Evolutionary conservation across 1,284 basidiomycete species (phyloP).

Genomic region (Psilocybe mexicana): DNA sequence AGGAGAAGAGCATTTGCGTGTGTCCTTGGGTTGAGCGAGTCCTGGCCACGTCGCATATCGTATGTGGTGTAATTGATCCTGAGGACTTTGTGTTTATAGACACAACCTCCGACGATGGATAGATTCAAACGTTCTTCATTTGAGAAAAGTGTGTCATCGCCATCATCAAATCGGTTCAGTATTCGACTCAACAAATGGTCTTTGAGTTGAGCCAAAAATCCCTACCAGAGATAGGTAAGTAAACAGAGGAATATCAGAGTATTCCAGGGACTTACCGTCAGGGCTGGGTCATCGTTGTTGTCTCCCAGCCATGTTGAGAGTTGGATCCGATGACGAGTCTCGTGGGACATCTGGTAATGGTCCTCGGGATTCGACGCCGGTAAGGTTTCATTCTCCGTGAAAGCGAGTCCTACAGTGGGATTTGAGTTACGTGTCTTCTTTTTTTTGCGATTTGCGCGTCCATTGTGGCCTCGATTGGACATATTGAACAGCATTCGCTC

Average conservation of each 20-base stretch:
- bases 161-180: background rate
- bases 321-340: slow-evolving; percentile 11
- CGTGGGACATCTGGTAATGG: slow-evolving; percentile 14
- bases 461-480: background rate
- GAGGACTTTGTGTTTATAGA: slow-evolving; percentile 37
- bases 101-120: slow-evolving; percentile 25
- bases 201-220: slow-evolving; percentile 22
- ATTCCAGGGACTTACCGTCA: slow-evolving; percentile 9
- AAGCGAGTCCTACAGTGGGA: slow-evolving; percentile 6
- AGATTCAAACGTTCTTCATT: slow-evolving; percentile 23
- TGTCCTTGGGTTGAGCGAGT: slow-evolving; percentile 37
- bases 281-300: slow-evolving; percentile 24
- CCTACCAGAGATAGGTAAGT: slow-evolving; percentile 9
- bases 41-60: slow-evolving; percentile 38
- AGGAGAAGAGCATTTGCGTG: slow-evolving; percentile 38
- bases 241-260: background rate
- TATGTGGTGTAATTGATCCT: slow-evolving; percentile 49
- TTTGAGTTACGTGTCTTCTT: too few species aligned
- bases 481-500: slow-evolving; percentile 4
- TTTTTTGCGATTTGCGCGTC: background rate
- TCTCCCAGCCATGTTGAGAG: slow-evolving; percentile 19
- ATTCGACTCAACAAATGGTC: slow-evolving; percentile 23
- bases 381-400: slow-evolving; percentile 7
- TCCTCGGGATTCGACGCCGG: slow-evolving; percentile 6
- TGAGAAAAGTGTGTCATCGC: slow-evolving; percentile 3